These are phyloP conservation scores for Arabidopsis suecica DNA, from an alignment of 345 rosid species.

Conservation along the genomic window DNA sequence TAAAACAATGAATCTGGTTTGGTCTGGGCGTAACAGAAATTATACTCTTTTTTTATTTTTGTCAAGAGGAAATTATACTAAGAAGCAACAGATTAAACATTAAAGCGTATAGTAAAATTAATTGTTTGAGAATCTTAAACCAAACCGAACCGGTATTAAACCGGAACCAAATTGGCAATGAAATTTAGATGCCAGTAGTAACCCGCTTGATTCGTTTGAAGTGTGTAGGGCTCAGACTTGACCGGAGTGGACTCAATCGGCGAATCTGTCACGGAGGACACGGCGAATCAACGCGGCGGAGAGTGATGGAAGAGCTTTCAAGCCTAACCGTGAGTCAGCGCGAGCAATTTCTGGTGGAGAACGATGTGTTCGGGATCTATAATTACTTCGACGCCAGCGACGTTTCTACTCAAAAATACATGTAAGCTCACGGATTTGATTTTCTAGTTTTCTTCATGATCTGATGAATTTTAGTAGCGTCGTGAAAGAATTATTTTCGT, in stretches of 20 bases:
- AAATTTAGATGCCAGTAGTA: no score
- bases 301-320: slow-evolving; percentile 50
- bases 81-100: no score
- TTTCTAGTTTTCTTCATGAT: slow-evolving; percentile 13
- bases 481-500: neutral
- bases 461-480: neutral
- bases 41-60: no score
- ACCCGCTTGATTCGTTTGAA: neutral
- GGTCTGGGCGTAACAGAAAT: no score
- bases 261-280: slow-evolving; percentile 18
- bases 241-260: slow-evolving; percentile 21
- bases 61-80: no score
- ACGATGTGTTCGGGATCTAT: slow-evolving; percentile 64
- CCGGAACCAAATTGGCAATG: no score
- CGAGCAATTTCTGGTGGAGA: slow-evolving; percentile 68
- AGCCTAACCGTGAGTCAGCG: slow-evolving; percentile 64
- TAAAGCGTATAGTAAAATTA: no score
- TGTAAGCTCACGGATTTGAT: slow-evolving; percentile 46
- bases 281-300: slow-evolving; percentile 22
- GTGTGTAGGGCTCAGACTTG: slow-evolving; percentile 19
- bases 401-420: slow-evolving; percentile 49
- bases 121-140: no score
- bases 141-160: no score
- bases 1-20: no score
- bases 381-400: slow-evolving; percentile 56